phyloP scores from a whole-genome alignment of 148 eudicot species.

The Vaccinium darrowii region DNA sequence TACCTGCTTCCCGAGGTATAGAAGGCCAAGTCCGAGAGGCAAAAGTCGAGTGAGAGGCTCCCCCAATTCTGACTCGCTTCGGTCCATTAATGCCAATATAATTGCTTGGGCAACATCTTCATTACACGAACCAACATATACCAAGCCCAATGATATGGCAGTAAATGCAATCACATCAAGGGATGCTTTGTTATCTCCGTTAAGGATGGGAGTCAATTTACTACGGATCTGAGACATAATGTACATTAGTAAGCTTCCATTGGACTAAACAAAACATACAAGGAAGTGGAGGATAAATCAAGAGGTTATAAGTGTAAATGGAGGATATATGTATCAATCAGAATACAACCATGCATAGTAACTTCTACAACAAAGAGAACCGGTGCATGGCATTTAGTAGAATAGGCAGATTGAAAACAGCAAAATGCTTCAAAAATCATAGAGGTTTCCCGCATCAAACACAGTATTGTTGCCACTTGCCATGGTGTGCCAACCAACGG shows the following conservation, averaged over 20 bases:
- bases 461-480: background rate
- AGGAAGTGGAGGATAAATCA: conserved; percentile 9
- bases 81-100: conserved; percentile 78
- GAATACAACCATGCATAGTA: too few species aligned
- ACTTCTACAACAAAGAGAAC: background rate
- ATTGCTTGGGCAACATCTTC: conserved; percentile 93
- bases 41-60: conserved; percentile 79
- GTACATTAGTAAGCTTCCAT: conserved; percentile 9
- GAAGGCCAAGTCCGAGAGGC: conserved; percentile 90
- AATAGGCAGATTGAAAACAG: background rate
- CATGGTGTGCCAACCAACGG: background rate
- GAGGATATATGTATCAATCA: background rate
- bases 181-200: conserved; percentile 61
- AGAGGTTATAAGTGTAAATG: conserved; percentile 21
- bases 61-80: conserved; percentile 74
- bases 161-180: conserved; percentile 90
- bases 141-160: conserved; percentile 75
- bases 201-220: conserved; percentile 63
- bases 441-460: background rate
- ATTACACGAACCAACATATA: conserved; percentile 83
- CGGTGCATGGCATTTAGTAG: background rate
- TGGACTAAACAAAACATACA: background rate
- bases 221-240: conserved; percentile 49
- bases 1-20: conserved; percentile 97
- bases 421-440: background rate